Conservation (phyloP, 306 rosid genomes). For the Canavalia gladiata region DNA sequence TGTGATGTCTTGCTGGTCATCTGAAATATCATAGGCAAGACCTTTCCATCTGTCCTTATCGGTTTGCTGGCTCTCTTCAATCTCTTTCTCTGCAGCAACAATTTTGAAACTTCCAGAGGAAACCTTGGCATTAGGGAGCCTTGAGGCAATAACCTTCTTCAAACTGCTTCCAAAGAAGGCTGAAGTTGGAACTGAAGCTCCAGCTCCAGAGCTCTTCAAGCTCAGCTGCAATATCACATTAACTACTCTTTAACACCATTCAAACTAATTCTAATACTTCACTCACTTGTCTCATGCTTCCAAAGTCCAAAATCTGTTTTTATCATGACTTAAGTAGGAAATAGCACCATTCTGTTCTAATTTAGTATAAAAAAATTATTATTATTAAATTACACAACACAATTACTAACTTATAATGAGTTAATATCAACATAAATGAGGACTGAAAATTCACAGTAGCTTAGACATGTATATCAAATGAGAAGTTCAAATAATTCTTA, state of each 20-base stretch:
- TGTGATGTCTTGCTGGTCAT: constrained; percentile 94
- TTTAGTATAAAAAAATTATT: background rate
- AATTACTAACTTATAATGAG: constrained; percentile 10
- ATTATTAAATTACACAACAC: constrained; percentile 6
- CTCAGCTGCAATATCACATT: constrained; percentile 67
- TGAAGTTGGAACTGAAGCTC: constrained; percentile 69
- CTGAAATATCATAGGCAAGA: constrained; percentile 72
- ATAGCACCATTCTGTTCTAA: background rate
- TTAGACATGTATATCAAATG: background rate
- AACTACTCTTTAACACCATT: constrained; percentile 10
- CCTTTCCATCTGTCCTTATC: constrained; percentile 74
- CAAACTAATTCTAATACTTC: background rate
- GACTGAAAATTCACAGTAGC: background rate
- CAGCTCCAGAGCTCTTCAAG: constrained; percentile 69
- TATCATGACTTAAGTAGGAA: constrained; percentile 18
- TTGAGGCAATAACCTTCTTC: constrained; percentile 73
- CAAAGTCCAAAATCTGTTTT: background rate
- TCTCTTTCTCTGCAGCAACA: constrained; percentile 65
- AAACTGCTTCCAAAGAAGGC: constrained; percentile 79
- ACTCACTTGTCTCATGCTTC: constrained; percentile 2
- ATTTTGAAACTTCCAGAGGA: constrained; percentile 67
- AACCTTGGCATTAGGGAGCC: constrained; percentile 54
- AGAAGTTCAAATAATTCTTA: background rate
- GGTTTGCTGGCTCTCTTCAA: constrained; percentile 65
- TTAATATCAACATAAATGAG: background rate